Evolutionary conservation across 2,329 filamentous ascomycete species (phyloP).

Genomic region (Akanthomyces dipterigenus): DNA sequence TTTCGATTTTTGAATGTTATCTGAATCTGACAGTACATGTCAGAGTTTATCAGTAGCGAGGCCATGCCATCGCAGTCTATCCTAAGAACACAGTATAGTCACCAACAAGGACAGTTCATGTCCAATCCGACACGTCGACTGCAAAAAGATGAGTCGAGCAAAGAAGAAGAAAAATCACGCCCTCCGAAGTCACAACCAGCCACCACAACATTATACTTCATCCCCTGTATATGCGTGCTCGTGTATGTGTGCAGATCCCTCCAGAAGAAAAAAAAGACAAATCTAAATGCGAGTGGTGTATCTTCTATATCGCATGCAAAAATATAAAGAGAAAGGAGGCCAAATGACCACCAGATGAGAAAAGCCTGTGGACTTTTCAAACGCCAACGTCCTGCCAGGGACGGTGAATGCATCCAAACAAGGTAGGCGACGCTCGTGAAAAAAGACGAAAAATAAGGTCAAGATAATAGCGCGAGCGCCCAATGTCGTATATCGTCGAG

Average conservation of each 20-base stretch:
- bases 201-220: not conserved
- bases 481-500: not conserved
- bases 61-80: not conserved
- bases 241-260: not conserved
- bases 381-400: slow-evolving; percentile 18
- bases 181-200: not conserved
- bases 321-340: not conserved
- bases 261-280: not conserved
- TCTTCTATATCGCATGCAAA: not conserved
- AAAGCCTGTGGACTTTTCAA: slow-evolving; percentile 17
- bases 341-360: not conserved
- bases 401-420: slow-evolving; percentile 14
- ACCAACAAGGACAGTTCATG: not conserved
- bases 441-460: not conserved
- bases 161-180: not conserved
- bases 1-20: not conserved
- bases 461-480: slow-evolving; percentile 1
- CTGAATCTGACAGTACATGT: not conserved
- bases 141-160: not conserved
- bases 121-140: not conserved
- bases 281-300: slow-evolving; percentile 9
- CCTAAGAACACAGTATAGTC: not conserved
- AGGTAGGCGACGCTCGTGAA: not conserved
- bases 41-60: slow-evolving; percentile 1
- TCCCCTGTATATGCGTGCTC: not conserved